Evolutionary conservation across 2,329 filamentous ascomycete species (phyloP).

Genomic region (Drechslera avenae): DNA sequence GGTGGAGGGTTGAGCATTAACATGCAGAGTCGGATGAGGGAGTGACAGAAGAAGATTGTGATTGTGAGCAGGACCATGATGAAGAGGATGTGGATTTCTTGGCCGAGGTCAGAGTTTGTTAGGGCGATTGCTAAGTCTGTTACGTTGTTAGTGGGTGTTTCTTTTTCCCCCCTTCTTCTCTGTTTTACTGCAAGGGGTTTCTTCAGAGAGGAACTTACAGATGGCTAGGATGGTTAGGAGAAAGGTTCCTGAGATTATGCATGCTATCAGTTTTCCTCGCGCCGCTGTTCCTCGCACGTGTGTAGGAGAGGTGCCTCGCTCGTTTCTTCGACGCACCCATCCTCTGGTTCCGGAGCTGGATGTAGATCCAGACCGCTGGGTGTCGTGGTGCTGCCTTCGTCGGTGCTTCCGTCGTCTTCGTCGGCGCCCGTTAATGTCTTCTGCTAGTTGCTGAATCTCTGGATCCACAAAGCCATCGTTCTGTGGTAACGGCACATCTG

Average conservation of each 20-base stretch:
- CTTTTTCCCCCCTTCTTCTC: neutral
- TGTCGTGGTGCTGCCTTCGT: conserved; percentile 35
- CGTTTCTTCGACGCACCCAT: conserved; percentile 37
- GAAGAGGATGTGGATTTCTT: conserved; percentile 79
- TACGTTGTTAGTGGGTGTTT: conserved; percentile 4
- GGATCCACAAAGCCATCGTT: conserved; percentile 54
- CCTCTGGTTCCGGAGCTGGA: conserved; percentile 10
- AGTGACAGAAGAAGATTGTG: conserved; percentile 81
- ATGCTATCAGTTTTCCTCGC: conserved; percentile 47
- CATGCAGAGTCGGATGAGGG: conserved; percentile 74
- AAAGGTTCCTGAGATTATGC: conserved; percentile 69
- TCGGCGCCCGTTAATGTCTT: conserved; percentile 50
- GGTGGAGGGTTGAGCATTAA: conserved; percentile 58
- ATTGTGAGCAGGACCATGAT: conserved; percentile 76
- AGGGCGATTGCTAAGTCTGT: conserved; percentile 75
- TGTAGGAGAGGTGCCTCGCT: conserved; percentile 20
- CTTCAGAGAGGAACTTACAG: conserved; percentile 61
- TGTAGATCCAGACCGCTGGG: conserved; percentile 16
- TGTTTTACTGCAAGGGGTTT: neutral
- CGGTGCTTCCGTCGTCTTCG: conserved; percentile 42
- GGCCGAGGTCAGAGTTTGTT: conserved; percentile 65
- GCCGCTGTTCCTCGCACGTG: conserved; percentile 36
- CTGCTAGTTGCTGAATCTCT: conserved; percentile 56
- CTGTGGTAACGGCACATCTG: conserved; percentile 34
- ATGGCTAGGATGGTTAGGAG: conserved; percentile 64